Conservation (phyloP, 495 filamentous ascomycete genomes). For the Penicilliopsis zonata region DNA sequence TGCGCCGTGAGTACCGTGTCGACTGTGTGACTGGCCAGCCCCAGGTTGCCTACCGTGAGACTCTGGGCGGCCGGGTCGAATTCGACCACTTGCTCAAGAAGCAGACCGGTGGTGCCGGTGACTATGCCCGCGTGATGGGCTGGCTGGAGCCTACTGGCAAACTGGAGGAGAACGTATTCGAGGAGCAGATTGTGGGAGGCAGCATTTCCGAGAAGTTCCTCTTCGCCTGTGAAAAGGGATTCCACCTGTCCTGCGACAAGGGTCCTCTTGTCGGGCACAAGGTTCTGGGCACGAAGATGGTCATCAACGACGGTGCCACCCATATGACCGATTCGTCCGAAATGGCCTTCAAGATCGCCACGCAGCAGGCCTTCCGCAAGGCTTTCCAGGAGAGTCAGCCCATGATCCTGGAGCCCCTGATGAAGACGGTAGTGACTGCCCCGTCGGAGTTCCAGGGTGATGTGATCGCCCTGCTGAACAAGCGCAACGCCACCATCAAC, state of each 20-base stretch:
- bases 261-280: slow-evolving; percentile 89
- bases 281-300: slow-evolving; percentile 81
- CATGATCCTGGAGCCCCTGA: slow-evolving; percentile 82
- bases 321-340: slow-evolving; percentile 98
- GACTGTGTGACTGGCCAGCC: slow-evolving; percentile 93
- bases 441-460: slow-evolving; percentile 98
- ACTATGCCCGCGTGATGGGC: slow-evolving; percentile 87
- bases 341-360: slow-evolving; percentile 95
- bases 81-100: slow-evolving; percentile 96
- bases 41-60: slow-evolving; percentile 96
- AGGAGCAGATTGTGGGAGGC: slow-evolving; percentile 78
- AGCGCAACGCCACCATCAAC: slow-evolving; percentile 87
- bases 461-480: slow-evolving; percentile 89
- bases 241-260: slow-evolving; percentile 71
- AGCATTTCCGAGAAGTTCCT: slow-evolving; percentile 94
- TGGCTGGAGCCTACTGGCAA: slow-evolving; percentile 76
- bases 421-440: slow-evolving; percentile 95
- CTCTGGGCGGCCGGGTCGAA: slow-evolving; percentile 58
- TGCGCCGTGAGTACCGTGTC: slow-evolving; percentile 93
- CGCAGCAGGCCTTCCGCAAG: slow-evolving; percentile 95
- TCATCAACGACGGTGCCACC: slow-evolving; percentile 92
- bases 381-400: slow-evolving; percentile 72
- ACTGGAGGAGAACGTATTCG: slow-evolving; percentile 70
- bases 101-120: slow-evolving; percentile 92
- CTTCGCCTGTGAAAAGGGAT: slow-evolving; percentile 92